phyloP scores from a whole-genome alignment of 495 filamentous ascomycete genomes.

The Aspergillus bertholletiae region DNA sequence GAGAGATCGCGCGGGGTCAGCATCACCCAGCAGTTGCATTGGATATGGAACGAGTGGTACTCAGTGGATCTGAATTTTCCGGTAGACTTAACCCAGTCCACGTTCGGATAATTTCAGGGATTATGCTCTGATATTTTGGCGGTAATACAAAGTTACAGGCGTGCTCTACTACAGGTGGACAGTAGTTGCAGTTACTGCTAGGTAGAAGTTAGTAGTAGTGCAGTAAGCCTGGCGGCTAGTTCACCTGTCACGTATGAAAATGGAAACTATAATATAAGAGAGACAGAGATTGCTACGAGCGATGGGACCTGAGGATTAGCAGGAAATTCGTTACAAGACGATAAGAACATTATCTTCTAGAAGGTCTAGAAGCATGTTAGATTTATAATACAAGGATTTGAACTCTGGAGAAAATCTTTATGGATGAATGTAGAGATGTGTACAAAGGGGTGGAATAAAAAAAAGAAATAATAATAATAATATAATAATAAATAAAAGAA shows the following conservation, averaged over 20 bases:
- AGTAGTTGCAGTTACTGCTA: background rate
- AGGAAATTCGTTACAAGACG: background rate
- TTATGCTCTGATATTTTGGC: background rate
- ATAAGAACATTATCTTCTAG: background rate
- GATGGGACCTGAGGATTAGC: background rate
- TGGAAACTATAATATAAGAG: slow-evolving; percentile 10
- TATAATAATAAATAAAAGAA: background rate
- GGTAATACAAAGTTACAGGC: background rate
- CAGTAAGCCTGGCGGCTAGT: background rate
- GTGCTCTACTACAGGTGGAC: background rate
- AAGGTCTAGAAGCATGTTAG: background rate
- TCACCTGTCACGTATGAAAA: background rate
- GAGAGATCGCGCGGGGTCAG: background rate
- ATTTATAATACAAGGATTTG: background rate
- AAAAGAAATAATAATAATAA: background rate
- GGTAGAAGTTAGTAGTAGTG: background rate
- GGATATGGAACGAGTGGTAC: background rate
- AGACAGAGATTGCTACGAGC: background rate
- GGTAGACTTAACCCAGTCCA: background rate
- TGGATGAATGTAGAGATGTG: too few species aligned
- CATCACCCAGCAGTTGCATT: background rate
- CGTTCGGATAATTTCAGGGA: slow-evolving; percentile 8
- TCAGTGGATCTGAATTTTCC: slow-evolving; percentile 10
- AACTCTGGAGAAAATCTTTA: background rate
- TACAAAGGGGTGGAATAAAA: background rate